Base-by-base conservation (phyloP, 1,284 basidiomycete species). In the Athelia psychrophila region DNA sequence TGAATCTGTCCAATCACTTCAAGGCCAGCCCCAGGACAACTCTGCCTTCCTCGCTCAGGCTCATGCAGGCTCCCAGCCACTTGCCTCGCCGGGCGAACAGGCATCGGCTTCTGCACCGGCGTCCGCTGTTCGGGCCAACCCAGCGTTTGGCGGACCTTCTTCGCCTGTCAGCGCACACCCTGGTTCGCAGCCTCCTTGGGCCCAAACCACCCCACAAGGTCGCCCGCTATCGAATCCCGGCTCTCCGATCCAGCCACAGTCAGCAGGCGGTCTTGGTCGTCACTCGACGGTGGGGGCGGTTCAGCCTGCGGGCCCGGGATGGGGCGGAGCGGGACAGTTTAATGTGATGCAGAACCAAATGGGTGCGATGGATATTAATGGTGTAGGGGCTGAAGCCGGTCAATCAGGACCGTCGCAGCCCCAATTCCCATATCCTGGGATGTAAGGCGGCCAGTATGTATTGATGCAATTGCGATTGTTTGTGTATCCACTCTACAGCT, bases 271-370 rank as follows among this genome's bases (percentile, higher is more conserved):
- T 13, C 27, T 22, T n/a, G n/a, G 38, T n/a, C 38, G n/a, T 42
- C n/a, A n/a, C n/a, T 16, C 6, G 20, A 8, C 38, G n/a, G 6
- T 42, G 8, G 20, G 6, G 20, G 16, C 38, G n/a, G 38, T 9
- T 6, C 38, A 42, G n/a, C 38, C 16, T 42, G 38, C 38, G 5
- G 38, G 38, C 6, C n/a, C n/a, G n/a, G n/a, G n/a, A n/a, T n/a
- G n/a, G 6, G 38, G 38, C 38, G n/a, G 16, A 18, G 8, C n/a
- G n/a, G n/a, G n/a, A n/a, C 38, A 42, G 38, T 42, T 8, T 42
- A 42, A 42, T 16, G 38, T 16, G n/a, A n/a, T 42, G 38, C 38
- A 42, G 20, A 42, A 42, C n/a, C 38, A 42, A n/a, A 42, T 42
- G 38, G 38, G 38, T 18, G 38, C 38, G n/a, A n/a, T 42, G n/a